Percentiles rank a stretch among this genome's conserved stretches.
Evolutionary conservation across 2,329 filamentous ascomycete genomes (phyloP).

Genomic region (Epichloe gansuensis): DNA sequence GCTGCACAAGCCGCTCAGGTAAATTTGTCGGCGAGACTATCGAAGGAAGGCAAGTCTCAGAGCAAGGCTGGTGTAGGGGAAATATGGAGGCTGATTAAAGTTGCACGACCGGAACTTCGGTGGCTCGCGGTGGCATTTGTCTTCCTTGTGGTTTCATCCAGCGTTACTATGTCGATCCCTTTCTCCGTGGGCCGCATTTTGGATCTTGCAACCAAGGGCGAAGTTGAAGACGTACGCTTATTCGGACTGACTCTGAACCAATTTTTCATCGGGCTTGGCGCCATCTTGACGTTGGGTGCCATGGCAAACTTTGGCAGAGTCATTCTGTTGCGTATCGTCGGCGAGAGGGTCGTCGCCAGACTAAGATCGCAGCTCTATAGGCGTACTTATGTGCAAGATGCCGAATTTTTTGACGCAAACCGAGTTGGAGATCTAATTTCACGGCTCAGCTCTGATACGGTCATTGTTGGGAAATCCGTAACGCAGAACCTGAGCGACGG

Average conservation of each 20-base stretch:
- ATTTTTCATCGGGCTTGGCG: conserved; percentile 73
- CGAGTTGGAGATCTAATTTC: conserved; percentile 93
- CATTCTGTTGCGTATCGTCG: conserved; percentile 83
- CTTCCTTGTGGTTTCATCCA: conserved; percentile 77
- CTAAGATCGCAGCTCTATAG: conserved; percentile 82
- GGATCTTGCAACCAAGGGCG: conserved; percentile 71
- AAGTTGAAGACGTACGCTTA: conserved; percentile 52
- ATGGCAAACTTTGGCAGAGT: conserved; percentile 89
- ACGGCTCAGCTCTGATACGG: conserved; percentile 85
- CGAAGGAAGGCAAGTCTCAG: conserved; percentile 58
- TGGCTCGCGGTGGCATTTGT: conserved; percentile 69
- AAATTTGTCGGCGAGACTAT: conserved; percentile 76
- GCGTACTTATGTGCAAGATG: conserved; percentile 90
- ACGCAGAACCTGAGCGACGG: conserved; percentile 96
- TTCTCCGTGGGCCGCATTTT: conserved; percentile 94
- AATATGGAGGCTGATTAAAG: conserved; percentile 76
- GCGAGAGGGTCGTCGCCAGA: conserved; percentile 84
- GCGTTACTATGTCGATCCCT: conserved; percentile 90
- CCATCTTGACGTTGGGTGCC: conserved; percentile 70
- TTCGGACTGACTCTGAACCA: conserved; percentile 77
- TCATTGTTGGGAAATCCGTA: conserved; percentile 96
- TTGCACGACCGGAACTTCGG: conserved; percentile 72
- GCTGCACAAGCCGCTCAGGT: conserved; percentile 78
- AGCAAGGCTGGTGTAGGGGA: conserved; percentile 55
- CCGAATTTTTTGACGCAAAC: conserved; percentile 98